Evolutionary conservation across 371 early-diverging fungal genomes (phyloP), one percentile per base, ranked within the genome.

Genomic region (Syncephalastrum monosporum): DNA sequence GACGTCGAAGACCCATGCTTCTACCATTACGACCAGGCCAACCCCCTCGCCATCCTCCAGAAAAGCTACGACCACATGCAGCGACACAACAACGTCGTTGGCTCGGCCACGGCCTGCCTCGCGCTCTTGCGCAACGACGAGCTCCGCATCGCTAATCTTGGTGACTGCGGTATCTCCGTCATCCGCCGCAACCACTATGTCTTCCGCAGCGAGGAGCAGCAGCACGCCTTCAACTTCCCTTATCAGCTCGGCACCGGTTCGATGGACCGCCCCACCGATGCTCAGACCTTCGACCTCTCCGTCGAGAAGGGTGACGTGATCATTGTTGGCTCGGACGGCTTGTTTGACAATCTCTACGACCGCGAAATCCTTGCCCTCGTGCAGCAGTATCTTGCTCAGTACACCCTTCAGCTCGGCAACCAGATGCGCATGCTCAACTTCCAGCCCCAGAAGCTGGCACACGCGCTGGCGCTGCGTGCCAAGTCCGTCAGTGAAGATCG

Each of bases 151-250:
- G 91, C 95, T 14, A 95, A 95, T 57, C 77, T 98, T 45, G 98
- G 98, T 25, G 98, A 98, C 69, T 94, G 95, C 62, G 94, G 94
- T 0, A 77, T 97, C 44, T 81, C 88, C 33, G 79, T 98, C 7
- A 88, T 97, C 53, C 90, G 98, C 16, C 82, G 88, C 54, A 87
- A 88, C 52, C 88, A 90, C 54, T 83, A 91, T 64, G 79, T 95
- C 7, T 97, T 96, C 67, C 86, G 95, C 38, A 95, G 90, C 27
- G 96, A 96, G 68, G 91, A 91, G 63, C 91, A 90, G 56, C 93
- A 92, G 59, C 91, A 91, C 68, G 83, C 89, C 19, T 91, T 91
- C 65, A 91, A 91, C 59, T 90, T 81, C 55, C 93, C 93, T 8
- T 91, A 85, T 55, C 93, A 92, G 59, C 74, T 92, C 13, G 90